Evolutionary conservation across 2,329 filamentous ascomycete species (phyloP).

Genomic region (Calonectria leucothoes): DNA sequence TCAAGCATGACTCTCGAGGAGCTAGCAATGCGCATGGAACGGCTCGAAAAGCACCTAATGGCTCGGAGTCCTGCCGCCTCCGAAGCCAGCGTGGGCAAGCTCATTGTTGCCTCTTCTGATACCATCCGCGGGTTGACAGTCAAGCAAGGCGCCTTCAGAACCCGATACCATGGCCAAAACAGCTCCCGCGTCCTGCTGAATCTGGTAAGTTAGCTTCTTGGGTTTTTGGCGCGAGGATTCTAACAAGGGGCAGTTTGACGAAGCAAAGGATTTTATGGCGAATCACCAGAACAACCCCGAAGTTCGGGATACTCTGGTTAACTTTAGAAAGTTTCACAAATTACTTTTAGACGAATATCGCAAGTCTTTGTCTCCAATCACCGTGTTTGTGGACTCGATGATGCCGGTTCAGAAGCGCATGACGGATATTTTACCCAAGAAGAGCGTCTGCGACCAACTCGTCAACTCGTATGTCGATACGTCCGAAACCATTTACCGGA

Average conservation of each 20-base stretch:
- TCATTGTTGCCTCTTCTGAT: conserved; percentile 52
- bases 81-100: conserved; percentile 46
- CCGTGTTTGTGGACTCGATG: conserved; percentile 69
- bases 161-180: conserved; percentile 65
- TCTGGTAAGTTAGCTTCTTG: conserved; percentile 53
- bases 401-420: conserved; percentile 68
- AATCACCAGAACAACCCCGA: conserved; percentile 54
- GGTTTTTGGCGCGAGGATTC: not conserved
- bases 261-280: conserved; percentile 63
- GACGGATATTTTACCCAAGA: conserved; percentile 66
- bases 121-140: conserved; percentile 63
- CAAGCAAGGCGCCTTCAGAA: conserved; percentile 58
- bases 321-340: conserved; percentile 60
- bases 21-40: conserved; percentile 61
- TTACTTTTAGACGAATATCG: conserved; percentile 60
- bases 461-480: conserved; percentile 61
- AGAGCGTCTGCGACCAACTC: conserved; percentile 62
- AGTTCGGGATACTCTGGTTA: conserved; percentile 56
- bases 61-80: conserved; percentile 54
- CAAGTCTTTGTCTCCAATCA: conserved; percentile 61
- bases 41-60: conserved; percentile 63
- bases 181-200: conserved; percentile 65
- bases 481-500: conserved; percentile 64
- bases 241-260: conserved; percentile 57
- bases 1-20: conserved; percentile 56